Percentiles rank a stretch among this genome's conserved stretches.
phyloP scores from a whole-genome alignment of 192 early-diverging fungal species.

The Coemansia sp. region DNA sequence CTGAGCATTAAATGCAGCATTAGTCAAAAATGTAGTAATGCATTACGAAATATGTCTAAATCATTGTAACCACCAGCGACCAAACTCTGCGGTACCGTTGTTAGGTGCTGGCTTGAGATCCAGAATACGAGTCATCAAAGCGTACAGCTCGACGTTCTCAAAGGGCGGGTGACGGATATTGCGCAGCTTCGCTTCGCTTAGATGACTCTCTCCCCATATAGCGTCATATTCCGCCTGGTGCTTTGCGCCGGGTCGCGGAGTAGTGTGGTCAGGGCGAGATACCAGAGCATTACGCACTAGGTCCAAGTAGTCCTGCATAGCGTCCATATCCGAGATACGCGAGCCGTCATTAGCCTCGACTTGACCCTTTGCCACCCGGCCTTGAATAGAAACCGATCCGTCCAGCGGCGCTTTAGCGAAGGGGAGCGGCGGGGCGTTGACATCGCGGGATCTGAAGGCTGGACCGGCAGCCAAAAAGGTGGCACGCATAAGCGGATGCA shows the following conservation, averaged over 20 bases:
- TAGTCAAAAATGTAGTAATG: not conserved
- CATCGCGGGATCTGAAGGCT: conserved; percentile 49
- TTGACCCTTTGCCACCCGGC: conserved; percentile 9
- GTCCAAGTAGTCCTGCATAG: conserved; percentile 45
- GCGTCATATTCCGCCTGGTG: conserved; percentile 38
- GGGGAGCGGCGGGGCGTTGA: conserved; percentile 6
- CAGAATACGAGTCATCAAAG: conserved; percentile 63
- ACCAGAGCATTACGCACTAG: conserved; percentile 35
- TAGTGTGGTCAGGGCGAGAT: not conserved
- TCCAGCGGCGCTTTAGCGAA: not conserved
- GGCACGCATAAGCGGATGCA: conserved; percentile 76
- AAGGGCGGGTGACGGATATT: conserved; percentile 59
- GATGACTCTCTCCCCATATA: conserved; percentile 33
- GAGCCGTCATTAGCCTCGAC: conserved; percentile 16
- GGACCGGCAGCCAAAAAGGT: conserved; percentile 84
- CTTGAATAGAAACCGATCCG: not conserved
- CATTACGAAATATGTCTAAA: not conserved
- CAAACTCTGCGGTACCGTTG: conserved; percentile 65
- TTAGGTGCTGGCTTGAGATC: conserved; percentile 65
- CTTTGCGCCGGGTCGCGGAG: not conserved
- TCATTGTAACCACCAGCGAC: conserved; percentile 36
- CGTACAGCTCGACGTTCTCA: conserved; percentile 75
- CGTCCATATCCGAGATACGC: conserved; percentile 44
- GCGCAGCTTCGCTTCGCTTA: conserved; percentile 17
- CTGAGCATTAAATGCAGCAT: not conserved